Conservation (phyloP, 129 eudicot genomes). For the Chrysanthemum lavandulifolium region DNA sequence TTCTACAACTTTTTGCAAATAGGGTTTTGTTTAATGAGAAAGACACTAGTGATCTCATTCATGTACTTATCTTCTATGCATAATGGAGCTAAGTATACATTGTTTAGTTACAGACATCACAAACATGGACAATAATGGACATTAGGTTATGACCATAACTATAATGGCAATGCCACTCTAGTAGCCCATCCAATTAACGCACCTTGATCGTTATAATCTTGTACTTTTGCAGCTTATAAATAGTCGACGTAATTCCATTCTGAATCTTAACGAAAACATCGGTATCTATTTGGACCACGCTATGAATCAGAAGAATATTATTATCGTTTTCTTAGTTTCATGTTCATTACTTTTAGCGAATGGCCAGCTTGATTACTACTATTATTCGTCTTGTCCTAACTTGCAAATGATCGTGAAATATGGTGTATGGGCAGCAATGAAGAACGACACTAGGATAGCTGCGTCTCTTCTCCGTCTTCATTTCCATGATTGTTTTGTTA, state of each 20-base stretch:
- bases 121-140: slow-evolving; percentile 60
- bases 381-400: slow-evolving; percentile 58
- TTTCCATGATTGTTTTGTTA: slow-evolving; percentile 75
- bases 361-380: slow-evolving; percentile 47
- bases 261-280: slow-evolving; percentile 29
- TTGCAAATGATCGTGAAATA: slow-evolving; percentile 50
- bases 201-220: slow-evolving; percentile 13
- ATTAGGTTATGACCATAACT: slow-evolving; percentile 46
- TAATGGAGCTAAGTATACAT: slow-evolving; percentile 31
- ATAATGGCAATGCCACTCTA: slow-evolving; percentile 61
- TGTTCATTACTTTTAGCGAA: slow-evolving; percentile 23
- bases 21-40: slow-evolving; percentile 10
- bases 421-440: slow-evolving; percentile 69
- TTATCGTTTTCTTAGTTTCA: slow-evolving; percentile 18
- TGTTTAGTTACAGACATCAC: slow-evolving; percentile 31
- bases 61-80: slow-evolving; percentile 33
- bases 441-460: slow-evolving; percentile 65
- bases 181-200: slow-evolving; percentile 36
- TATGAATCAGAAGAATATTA: too few relatives aligned
- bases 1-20: background rate
- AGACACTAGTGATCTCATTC: slow-evolving; percentile 27
- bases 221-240: slow-evolving; percentile 41
- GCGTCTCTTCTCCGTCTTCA: slow-evolving; percentile 86
- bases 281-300: background rate
- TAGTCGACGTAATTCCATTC: slow-evolving; percentile 18